These are phyloP conservation scores for Nakaseomyces uthaithaninus DNA, from an alignment of 1,139 yeast genomes.

Conservation along the genomic window DNA sequence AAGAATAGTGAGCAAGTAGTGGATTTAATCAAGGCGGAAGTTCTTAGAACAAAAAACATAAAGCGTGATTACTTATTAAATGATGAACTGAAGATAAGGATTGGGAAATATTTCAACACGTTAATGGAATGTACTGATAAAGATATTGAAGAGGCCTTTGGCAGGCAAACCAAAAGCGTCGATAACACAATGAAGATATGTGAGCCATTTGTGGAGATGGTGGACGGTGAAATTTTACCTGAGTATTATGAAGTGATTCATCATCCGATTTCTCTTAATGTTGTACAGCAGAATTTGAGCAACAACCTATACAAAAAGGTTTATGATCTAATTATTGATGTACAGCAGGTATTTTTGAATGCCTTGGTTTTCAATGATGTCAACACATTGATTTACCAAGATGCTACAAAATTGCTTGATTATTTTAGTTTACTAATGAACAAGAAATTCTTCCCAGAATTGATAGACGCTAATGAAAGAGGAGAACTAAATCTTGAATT, in stretches of 20 bases:
- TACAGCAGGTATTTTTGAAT: slow-evolving; percentile 46
- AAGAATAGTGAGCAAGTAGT: slow-evolving; percentile 40
- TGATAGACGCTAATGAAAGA: slow-evolving; percentile 27
- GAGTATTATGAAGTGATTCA: slow-evolving; percentile 50
- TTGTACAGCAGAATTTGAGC: slow-evolving; percentile 39
- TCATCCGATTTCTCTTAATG: slow-evolving; percentile 49
- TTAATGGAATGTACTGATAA: slow-evolving; percentile 37
- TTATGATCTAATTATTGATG: slow-evolving; percentile 42
- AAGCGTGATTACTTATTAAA: slow-evolving; percentile 28
- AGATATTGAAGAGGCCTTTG: slow-evolving; percentile 25
- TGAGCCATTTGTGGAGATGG: slow-evolving; percentile 51
- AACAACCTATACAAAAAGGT: slow-evolving; percentile 41
- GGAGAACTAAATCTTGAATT: slow-evolving; percentile 26
- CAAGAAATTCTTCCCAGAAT: slow-evolving; percentile 24
- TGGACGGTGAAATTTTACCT: slow-evolving; percentile 47
- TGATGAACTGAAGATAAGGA: slow-evolving; percentile 23
- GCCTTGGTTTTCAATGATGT: slow-evolving; percentile 53
- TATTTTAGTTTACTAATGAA: slow-evolving; percentile 24
- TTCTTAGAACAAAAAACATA: slow-evolving; percentile 30
- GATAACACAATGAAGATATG: slow-evolving; percentile 35
- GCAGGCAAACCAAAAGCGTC: slow-evolving; percentile 15
- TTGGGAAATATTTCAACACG: slow-evolving; percentile 32
- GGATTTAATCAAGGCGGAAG: slow-evolving; percentile 28
- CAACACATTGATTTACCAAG: slow-evolving; percentile 47
- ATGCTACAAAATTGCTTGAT: slow-evolving; percentile 40